Evolutionary conservation across 176 grass and related monocot species (phyloP).

Genomic region (Oryza glumipatula): DNA sequence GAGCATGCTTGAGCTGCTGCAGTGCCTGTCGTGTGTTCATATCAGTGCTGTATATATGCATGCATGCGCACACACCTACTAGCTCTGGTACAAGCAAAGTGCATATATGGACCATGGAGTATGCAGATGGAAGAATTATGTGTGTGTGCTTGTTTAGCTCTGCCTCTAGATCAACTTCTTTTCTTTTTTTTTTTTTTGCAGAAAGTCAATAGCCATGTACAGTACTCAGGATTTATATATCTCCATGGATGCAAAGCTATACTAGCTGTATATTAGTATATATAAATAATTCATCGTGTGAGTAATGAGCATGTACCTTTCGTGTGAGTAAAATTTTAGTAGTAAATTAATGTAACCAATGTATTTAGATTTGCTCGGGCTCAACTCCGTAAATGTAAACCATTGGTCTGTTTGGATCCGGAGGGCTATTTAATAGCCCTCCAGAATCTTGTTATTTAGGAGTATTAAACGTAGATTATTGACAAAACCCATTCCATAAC

Average conservation of each 20-base stretch:
- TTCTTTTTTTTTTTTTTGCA: not conserved
- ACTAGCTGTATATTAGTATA: too few relatives aligned
- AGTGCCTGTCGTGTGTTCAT: not conserved
- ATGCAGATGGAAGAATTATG: not conserved
- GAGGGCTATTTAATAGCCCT: too few relatives aligned
- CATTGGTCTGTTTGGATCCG: too few relatives aligned
- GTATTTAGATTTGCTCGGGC: too few relatives aligned
- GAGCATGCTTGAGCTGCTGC: not conserved
- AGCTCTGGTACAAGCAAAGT: conserved; percentile 10
- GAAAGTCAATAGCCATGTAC: not conserved
- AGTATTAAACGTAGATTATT: too few relatives aligned
- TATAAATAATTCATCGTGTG: too few relatives aligned
- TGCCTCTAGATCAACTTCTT: not conserved
- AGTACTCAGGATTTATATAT: not conserved
- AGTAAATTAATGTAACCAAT: too few relatives aligned
- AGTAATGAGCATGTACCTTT: too few relatives aligned
- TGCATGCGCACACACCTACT: conserved; percentile 8
- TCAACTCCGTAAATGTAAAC: too few relatives aligned
- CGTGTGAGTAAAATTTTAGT: too few relatives aligned
- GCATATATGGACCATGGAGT: not conserved
- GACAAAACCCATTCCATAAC: too few relatives aligned
- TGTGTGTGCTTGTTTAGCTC: not conserved
- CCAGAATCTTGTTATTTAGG: too few relatives aligned
- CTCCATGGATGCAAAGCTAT: not conserved
- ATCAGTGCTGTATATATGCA: not conserved